These are phyloP conservation scores for Gyromitra esculenta DNA, from an alignment of 2,329 filamentous ascomycete genomes.

Conservation along the genomic window DNA sequence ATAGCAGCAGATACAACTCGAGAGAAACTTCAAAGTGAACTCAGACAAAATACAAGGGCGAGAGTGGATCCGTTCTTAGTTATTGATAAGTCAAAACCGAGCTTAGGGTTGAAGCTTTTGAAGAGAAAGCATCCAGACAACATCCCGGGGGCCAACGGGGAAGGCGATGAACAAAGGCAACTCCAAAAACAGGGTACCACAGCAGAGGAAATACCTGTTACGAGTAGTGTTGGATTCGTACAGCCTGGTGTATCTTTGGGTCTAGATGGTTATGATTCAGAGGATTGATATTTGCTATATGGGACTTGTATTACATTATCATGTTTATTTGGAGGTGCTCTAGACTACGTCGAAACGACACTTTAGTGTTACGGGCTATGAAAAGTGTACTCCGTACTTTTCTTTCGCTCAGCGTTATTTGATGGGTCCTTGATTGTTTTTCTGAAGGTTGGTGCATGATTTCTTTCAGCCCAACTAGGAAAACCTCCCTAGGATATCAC, in stretches of 20 bases:
- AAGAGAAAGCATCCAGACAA: conserved; percentile 51
- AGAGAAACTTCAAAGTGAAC: conserved; percentile 55
- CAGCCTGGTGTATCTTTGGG: conserved; percentile 46
- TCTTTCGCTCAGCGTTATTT: not conserved
- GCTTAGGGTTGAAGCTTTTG: conserved; percentile 36
- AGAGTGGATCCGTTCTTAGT: conserved; percentile 57
- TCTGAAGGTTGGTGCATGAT: not conserved
- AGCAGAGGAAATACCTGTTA: not conserved
- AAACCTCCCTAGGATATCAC: not conserved
- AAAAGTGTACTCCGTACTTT: not conserved
- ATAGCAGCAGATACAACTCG: conserved; percentile 54
- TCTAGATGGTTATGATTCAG: conserved; percentile 54
- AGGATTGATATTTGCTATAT: conserved; percentile 15
- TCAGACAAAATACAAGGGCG: conserved; percentile 57
- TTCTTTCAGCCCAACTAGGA: not conserved
- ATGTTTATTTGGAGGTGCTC: not conserved
- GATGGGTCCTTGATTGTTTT: not conserved
- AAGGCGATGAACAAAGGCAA: not conserved
- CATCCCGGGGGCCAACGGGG: not conserved
- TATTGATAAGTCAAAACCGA: conserved; percentile 47
- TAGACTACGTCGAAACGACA: not conserved
- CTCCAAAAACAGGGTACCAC: not conserved
- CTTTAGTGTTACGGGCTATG: not conserved
- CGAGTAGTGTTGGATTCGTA: conserved; percentile 2
- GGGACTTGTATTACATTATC: not conserved